Percentiles rank a stretch among this genome's conserved stretches.
phyloP scores from a whole-genome alignment of 129 eudicot genomes.

The Flaveria brownii region DNA sequence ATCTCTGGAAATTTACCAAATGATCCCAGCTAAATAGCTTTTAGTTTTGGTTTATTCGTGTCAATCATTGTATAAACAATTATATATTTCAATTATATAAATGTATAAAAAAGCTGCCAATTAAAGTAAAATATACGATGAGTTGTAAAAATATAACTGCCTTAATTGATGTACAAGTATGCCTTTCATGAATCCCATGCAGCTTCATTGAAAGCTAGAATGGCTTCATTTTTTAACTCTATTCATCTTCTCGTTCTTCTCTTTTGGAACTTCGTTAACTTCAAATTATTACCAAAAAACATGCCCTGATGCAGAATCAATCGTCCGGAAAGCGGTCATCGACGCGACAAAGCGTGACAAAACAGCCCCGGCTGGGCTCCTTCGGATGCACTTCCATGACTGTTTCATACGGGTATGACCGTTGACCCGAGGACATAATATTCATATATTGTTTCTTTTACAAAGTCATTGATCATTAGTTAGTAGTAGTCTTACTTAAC shows the following conservation, averaged over 20 bases:
- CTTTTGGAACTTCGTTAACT: conserved; percentile 43
- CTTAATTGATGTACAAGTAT: conserved; percentile 23
- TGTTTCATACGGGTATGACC: conserved; percentile 61
- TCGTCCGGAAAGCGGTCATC: conserved; percentile 48
- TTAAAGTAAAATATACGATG: conserved; percentile 1
- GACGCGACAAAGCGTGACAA: conserved; percentile 53
- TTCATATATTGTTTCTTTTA: background rate
- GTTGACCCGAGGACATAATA: background rate
- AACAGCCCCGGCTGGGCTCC: conserved; percentile 69
- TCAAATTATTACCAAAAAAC: conserved; percentile 58
- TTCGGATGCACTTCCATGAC: conserved; percentile 87
- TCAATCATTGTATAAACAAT: background rate
- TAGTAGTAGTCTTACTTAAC: background rate
- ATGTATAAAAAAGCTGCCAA: background rate
- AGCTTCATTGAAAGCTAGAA: conserved; percentile 25
- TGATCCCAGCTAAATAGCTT: background rate
- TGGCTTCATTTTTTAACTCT: conserved; percentile 31
- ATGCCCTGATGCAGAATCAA: conserved; percentile 56
- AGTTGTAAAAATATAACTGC: conserved; percentile 1
- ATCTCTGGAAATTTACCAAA: background rate
- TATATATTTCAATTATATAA: background rate
- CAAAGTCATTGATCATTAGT: background rate
- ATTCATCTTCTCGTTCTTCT: conserved; percentile 33
- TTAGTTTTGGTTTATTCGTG: background rate
- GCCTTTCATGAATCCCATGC: conserved; percentile 31